Conservation (phyloP, 495 filamentous ascomycete species). For the Xylaria telfairii region DNA sequence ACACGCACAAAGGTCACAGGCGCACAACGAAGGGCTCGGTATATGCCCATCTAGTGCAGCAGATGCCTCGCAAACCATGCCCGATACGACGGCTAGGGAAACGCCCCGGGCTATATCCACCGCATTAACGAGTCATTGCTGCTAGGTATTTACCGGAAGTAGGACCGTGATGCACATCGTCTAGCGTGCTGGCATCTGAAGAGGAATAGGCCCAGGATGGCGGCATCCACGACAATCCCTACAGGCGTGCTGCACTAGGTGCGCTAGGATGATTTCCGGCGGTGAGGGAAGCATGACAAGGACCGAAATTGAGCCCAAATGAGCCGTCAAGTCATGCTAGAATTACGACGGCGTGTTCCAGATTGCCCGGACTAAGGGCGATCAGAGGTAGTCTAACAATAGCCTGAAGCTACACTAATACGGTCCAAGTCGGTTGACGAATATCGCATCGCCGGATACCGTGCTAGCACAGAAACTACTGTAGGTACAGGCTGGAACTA, state of each 20-base stretch:
- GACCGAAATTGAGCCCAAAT: neutral
- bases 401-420: neutral
- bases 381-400: neutral
- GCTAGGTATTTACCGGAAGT: conserved; percentile 7
- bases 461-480: neutral
- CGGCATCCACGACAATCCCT: conserved; percentile 9
- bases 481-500: too few relatives aligned
- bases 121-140: neutral
- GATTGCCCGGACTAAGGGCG: neutral
- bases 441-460: neutral
- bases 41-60: neutral
- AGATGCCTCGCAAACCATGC: neutral
- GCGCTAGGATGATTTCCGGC: conserved; percentile 9
- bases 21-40: neutral
- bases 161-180: conserved; percentile 13
- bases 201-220: conserved; percentile 7
- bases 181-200: neutral
- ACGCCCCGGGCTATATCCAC: neutral
- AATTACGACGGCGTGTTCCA: neutral
- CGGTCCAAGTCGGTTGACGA: neutral
- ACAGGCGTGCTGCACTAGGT: too few relatives aligned
- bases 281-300: conserved; percentile 20
- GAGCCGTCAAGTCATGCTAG: conserved; percentile 3
- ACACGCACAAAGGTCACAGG: neutral
- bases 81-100: conserved; percentile 5